Percentiles rank a stretch among this genome's conserved stretches.
These are phyloP conservation scores for Hortiboletus campestris DNA, from an alignment of 768 basidiomycete genomes.

Conservation along the genomic window DNA sequence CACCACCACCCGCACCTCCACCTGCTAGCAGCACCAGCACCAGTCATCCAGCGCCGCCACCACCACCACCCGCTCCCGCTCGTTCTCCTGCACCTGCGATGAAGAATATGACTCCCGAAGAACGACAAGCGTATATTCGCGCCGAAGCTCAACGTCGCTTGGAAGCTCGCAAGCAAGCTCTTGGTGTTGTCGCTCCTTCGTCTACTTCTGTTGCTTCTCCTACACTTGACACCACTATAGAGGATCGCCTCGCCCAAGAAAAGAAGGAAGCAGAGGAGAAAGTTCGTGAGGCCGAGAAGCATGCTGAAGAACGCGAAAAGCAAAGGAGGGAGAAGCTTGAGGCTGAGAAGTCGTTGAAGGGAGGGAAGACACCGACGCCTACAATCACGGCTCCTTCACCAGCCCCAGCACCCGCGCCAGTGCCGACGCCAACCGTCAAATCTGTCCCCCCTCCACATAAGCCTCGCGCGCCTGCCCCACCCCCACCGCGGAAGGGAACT, in stretches of 20 bases:
- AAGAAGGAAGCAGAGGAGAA: slow-evolving; percentile 91
- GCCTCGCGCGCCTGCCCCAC: slow-evolving; percentile 32
- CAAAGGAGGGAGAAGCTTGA: slow-evolving; percentile 71
- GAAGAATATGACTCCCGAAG: slow-evolving; percentile 82
- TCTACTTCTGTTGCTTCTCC: slow-evolving; percentile 39
- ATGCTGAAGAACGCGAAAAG: slow-evolving; percentile 77
- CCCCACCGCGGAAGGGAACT: slow-evolving; percentile 30
- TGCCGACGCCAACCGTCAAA: slow-evolving; percentile 37
- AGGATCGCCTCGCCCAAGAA: slow-evolving; percentile 81
- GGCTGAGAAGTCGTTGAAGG: slow-evolving; percentile 65
- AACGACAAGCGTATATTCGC: slow-evolving; percentile 73
- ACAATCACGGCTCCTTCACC: slow-evolving; percentile 45
- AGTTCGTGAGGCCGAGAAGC: slow-evolving; percentile 69
- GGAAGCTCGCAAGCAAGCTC: slow-evolving; percentile 78
- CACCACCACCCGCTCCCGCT: slow-evolving; percentile 47
- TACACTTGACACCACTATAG: slow-evolving; percentile 73
- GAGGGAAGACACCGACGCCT: slow-evolving; percentile 42
- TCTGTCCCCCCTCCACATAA: slow-evolving; percentile 38
- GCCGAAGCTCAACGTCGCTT: slow-evolving; percentile 81
- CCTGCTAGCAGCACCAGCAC: slow-evolving; percentile 37
- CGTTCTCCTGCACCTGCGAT: slow-evolving; percentile 58
- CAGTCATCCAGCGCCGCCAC: slow-evolving; percentile 39
- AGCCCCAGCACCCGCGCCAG: slow-evolving; percentile 34
- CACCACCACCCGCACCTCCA: too few relatives aligned
- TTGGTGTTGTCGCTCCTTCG: slow-evolving; percentile 62